phyloP scores from a whole-genome alignment of 176 grass and related monocot species.

The Oryza meridionalis region DNA sequence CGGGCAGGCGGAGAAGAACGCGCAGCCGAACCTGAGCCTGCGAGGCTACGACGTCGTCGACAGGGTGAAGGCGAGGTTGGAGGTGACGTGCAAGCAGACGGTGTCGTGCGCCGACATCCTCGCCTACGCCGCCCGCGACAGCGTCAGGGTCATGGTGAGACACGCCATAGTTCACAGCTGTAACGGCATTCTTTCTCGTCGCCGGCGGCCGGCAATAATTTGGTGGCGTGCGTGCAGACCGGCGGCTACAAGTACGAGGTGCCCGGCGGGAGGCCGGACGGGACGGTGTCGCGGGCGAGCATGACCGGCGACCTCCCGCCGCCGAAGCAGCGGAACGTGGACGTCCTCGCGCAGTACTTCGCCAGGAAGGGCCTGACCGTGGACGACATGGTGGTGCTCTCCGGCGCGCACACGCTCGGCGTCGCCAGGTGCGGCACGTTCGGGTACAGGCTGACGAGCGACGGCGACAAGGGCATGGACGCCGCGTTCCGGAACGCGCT shows the following conservation, averaged over 20 bases:
- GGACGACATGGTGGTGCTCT: conserved; percentile 72
- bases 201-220: not conserved
- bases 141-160: conserved; percentile 45
- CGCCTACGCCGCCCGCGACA: conserved; percentile 56
- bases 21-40: conserved; percentile 42
- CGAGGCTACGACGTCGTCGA: conserved; percentile 32
- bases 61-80: conserved; percentile 35
- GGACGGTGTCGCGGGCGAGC: conserved; percentile 50
- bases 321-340: conserved; percentile 25
- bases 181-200: not conserved
- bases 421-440: conserved; percentile 32
- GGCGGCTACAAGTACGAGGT: conserved; percentile 53
- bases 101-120: conserved; percentile 48
- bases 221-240: conserved; percentile 27
- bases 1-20: conserved; percentile 51
- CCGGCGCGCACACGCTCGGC: conserved; percentile 52
- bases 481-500: conserved; percentile 33
- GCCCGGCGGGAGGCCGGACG: conserved; percentile 56
- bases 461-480: conserved; percentile 42
- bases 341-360: conserved; percentile 50
- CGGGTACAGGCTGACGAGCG: conserved; percentile 38
- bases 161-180: too few species aligned
- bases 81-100: conserved; percentile 25
- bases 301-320: conserved; percentile 42
- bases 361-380: conserved; percentile 38